Evolutionary conservation across 1,139 yeast genomes (phyloP), one percentile per base, ranked within the genome.

Genomic region (Groenewaldozyma sp.): DNA sequence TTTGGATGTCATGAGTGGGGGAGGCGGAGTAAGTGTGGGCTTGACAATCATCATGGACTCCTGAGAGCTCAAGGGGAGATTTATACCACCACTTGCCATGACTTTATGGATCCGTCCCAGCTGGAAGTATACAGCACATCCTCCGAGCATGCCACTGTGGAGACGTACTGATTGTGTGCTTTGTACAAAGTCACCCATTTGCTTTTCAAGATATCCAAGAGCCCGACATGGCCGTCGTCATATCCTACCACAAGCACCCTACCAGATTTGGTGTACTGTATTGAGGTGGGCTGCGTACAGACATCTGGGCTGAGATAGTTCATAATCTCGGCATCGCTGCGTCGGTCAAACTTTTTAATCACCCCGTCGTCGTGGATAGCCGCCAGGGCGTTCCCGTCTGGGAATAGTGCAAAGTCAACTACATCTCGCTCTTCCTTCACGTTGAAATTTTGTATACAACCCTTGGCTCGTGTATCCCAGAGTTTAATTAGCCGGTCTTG

Each of bases 401-500:
- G 87, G 56, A 81, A 81, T 53, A 76, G 74, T 47, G 73, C 68
- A 5, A 82, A 64, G 20, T 78, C 63, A 42, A 80, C 81, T 21
- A 84, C 74, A 55, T 88, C 96, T 38, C 72, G 71, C 32, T 70
- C 27, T 35, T 3, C 33, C 68, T 27, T 84, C 74, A 1, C 78
- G 35, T 54, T 46, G 54, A 79, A 79, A 40, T 73, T 76, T 50
- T 79, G 81, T 71, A 84, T 68, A n/a, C 81, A 68, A 3, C 60
- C 54, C 46, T 76, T 81, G 1, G 94, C 80, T 55, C 99, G 76
- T 9, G 84, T 73, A 60, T 91, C 99, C 99, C 99, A 91, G 14
- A 91, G 80, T 53, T 87, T 82, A 36, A 82, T 93, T 2, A 94
- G 81, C 20, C 95, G 94, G 61, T 91, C 99, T 54, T 86, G 94